These are phyloP conservation scores for Calophaca sinica DNA, from an alignment of 306 rosid species.

Conservation along the genomic window DNA sequence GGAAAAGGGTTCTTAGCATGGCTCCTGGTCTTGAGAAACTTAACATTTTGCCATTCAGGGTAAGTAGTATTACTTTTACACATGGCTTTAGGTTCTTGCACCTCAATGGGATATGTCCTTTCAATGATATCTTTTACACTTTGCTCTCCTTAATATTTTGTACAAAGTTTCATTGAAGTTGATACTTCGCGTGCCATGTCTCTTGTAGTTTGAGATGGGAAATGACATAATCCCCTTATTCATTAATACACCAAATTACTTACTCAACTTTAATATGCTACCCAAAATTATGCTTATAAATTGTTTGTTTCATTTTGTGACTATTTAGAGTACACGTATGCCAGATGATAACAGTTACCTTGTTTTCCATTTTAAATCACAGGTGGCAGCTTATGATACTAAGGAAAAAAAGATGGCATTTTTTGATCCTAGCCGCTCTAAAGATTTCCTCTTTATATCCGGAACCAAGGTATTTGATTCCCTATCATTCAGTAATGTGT, in stretches of 20 bases:
- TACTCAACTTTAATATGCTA: not conserved
- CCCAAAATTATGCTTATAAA: constrained; percentile 7
- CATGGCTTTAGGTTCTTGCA: constrained; percentile 17
- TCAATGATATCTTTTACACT: constrained; percentile 7
- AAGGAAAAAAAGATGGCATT: constrained; percentile 85
- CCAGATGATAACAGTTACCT: not conserved
- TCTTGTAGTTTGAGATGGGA: constrained; percentile 27
- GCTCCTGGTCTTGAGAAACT: constrained; percentile 98
- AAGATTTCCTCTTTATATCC: constrained; percentile 94
- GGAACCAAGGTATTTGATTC: constrained; percentile 86
- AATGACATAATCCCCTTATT: not conserved
- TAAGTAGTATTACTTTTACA: constrained; percentile 43
- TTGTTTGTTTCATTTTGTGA: constrained; percentile 5
- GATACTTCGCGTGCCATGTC: constrained; percentile 10
- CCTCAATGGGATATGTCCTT: constrained; percentile 6
- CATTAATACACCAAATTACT: not conserved
- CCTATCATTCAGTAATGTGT: not conserved
- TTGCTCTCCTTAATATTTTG: constrained; percentile 24
- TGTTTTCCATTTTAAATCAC: constrained; percentile 45
- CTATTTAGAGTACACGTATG: not conserved
- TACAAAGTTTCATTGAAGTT: not conserved
- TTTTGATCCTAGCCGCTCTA: constrained; percentile 83
- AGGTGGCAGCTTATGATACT: constrained; percentile 98
- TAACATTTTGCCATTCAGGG: constrained; percentile 93
- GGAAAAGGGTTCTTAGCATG: constrained; percentile 93